A percentile compares a stretch with the other conserved stretches of the same genome.
These are phyloP conservation scores for Holtermannia corniformis DNA, from an alignment of 768 basidiomycete genomes.

Conservation along the genomic window DNA sequence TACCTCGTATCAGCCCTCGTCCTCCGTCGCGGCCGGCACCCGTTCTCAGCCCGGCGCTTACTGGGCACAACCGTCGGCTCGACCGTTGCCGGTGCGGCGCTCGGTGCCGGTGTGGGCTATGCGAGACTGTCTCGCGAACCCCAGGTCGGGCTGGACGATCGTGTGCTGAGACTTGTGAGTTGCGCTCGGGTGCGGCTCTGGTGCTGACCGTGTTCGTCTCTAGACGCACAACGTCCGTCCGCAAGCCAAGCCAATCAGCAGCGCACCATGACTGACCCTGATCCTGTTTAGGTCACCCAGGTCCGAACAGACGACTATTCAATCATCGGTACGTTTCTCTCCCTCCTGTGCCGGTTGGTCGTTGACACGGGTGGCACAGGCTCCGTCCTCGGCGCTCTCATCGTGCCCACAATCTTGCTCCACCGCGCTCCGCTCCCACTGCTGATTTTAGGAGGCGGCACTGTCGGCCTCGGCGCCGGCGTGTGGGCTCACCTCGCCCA, in stretches of 20 bases:
- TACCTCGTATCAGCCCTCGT: constrained; percentile 25
- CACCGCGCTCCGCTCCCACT: constrained; percentile 27
- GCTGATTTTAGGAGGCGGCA: constrained; percentile 33
- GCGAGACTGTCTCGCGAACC: constrained; percentile 20
- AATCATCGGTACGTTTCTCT: constrained; percentile 31
- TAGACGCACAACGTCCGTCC: constrained; percentile 11
- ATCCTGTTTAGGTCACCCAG: constrained; percentile 7
- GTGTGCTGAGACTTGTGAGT: constrained; percentile 28
- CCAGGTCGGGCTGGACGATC: constrained; percentile 18
- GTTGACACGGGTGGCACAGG: background rate
- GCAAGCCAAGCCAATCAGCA: background rate
- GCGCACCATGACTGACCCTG: background rate
- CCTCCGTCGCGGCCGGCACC: constrained; percentile 8
- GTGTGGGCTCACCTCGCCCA: constrained; percentile 26
- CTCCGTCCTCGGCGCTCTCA: constrained; percentile 14
- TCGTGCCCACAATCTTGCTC: constrained; percentile 35
- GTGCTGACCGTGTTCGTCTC: background rate
- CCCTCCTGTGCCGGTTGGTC: background rate
- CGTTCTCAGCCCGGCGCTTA: constrained; percentile 25
- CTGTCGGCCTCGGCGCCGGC: constrained; percentile 32
- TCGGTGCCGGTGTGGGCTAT: constrained; percentile 18
- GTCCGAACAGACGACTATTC: constrained; percentile 36
- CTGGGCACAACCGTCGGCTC: constrained; percentile 12
- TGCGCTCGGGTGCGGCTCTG: background rate
- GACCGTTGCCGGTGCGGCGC: constrained; percentile 16